Evolutionary conservation across 2,329 filamentous ascomycete genomes (phyloP), one percentile per base, ranked within the genome.

Genomic region (Pyrenochaeta sp.): DNA sequence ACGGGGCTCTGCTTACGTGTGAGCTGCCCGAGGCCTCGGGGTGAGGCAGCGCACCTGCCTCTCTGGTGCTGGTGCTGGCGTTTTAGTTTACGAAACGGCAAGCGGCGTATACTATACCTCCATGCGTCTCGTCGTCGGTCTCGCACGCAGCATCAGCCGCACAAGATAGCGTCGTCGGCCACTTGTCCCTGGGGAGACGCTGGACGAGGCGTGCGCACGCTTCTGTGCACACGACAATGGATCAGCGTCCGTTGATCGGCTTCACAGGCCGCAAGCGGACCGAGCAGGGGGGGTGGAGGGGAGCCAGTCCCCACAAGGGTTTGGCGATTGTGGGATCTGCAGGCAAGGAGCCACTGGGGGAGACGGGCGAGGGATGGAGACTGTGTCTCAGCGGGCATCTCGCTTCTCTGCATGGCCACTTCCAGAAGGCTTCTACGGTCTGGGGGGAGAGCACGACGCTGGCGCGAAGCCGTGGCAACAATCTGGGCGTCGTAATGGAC

Each of bases 361-460:
- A 18, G 39, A 36, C 43, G 45, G 31, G 54, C 21, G 32, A 29
- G 23, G 18, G 27, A 35, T 40, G 45, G 23, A 32, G 17, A 33
- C 31, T n/a, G 18, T 37, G 46, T 49, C 43, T 51, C 42, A 30
- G 36, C 23, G 7, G 2, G 29, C 29, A n/a, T 20, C 15, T 46
- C 49, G 49, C 48, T 40, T 45, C 42, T 45, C 17, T 14, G 33
- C 29, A 31, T 54, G 30, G 57, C 54, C 59, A 53, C 56, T 57
- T 62, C 54, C 46, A 60, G 57, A 62, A 60, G 49, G 31, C 45
- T 58, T 58, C 52, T 33, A 48, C 37, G 48, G 43, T 44, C n/a
- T n/a, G n/a, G n/a, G n/a, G 51, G 51, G 49, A 39, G 42, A 45
- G 56, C 45, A 63, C 59, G 60, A 63, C 60, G n/a, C n/a, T n/a